phyloP scores from a whole-genome alignment of 2,329 filamentous ascomycete genomes.

The Decorospora gaudefroyi region DNA sequence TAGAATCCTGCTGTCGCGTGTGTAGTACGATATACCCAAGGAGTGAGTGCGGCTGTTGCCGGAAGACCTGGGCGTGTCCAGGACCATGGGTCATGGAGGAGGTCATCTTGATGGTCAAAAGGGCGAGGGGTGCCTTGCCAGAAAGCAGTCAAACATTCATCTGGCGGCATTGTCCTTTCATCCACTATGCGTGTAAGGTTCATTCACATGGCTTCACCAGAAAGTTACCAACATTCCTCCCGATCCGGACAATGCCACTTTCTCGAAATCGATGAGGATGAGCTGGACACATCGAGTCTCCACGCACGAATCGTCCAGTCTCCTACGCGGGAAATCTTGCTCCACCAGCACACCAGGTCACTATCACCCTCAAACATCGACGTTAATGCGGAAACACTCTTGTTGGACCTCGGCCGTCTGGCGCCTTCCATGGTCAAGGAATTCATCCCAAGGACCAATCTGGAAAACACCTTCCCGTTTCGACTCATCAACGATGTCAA shows the following conservation, averaged over 20 bases:
- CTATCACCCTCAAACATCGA: conserved; percentile 7
- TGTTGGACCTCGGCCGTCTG: conserved; percentile 33
- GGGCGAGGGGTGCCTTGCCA: conserved; percentile 15
- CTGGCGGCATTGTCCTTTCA: neutral
- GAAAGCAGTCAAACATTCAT: conserved; percentile 2
- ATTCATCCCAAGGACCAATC: conserved; percentile 33
- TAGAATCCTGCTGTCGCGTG: conserved; percentile 14
- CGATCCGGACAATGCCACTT: conserved; percentile 36
- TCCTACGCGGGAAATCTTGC: conserved; percentile 22
- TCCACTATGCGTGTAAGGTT: conserved; percentile 15
- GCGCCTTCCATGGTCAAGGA: conserved; percentile 40
- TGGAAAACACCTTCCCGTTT: conserved; percentile 37
- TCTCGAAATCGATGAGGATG: conserved; percentile 36
- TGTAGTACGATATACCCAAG: conserved; percentile 17
- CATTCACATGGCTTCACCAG: conserved; percentile 24
- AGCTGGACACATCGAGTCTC: conserved; percentile 38
- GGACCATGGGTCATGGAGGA: conserved; percentile 11
- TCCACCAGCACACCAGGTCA: conserved; percentile 21
- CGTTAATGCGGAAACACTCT: conserved; percentile 30
- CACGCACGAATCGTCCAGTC: conserved; percentile 31
- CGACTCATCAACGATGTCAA: conserved; percentile 47
- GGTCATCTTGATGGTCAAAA: conserved; percentile 11
- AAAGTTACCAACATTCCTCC: conserved; percentile 18
- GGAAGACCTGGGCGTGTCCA: conserved; percentile 19
- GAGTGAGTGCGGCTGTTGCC: conserved; percentile 22